phyloP scores from a whole-genome alignment of 257 asterid species.

The Thymus mandschuricus region DNA sequence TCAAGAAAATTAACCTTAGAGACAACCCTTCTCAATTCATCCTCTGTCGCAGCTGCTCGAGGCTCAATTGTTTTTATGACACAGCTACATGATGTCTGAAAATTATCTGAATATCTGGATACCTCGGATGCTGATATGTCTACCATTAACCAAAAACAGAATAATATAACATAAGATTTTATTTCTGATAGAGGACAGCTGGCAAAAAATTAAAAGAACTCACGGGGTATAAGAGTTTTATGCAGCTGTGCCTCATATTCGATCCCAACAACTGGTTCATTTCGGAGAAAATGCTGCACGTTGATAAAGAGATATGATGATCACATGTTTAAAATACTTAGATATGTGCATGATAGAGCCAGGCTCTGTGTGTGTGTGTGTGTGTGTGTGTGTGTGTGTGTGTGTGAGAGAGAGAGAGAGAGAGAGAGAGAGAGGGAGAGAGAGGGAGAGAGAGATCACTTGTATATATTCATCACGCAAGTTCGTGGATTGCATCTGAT shows the following conservation, averaged over 20 bases:
- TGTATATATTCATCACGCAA: slow-evolving; percentile 90
- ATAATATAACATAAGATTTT: slow-evolving; percentile 4
- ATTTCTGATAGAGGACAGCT: slow-evolving; percentile 17
- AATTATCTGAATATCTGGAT: slow-evolving; percentile 74
- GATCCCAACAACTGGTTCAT: slow-evolving; percentile 93
- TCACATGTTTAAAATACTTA: slow-evolving; percentile 25
- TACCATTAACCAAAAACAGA: slow-evolving; percentile 35
- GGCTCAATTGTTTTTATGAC: slow-evolving; percentile 95
- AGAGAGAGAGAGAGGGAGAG: slow-evolving; percentile 5
- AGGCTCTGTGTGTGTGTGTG: not conserved
- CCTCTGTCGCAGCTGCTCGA: slow-evolving; percentile 69
- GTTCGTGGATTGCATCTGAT: slow-evolving; percentile 87
- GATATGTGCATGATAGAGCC: slow-evolving; percentile 1
- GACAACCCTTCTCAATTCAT: slow-evolving; percentile 68
- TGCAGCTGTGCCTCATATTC: slow-evolving; percentile 93
- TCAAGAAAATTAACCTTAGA: slow-evolving; percentile 70
- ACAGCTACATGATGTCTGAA: slow-evolving; percentile 71
- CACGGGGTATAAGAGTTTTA: slow-evolving; percentile 86
- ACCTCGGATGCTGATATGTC: slow-evolving; percentile 84
- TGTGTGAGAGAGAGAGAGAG: not conserved
- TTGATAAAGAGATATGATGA: slow-evolving; percentile 32
- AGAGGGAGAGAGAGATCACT: slow-evolving; percentile 41
- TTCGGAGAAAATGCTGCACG: slow-evolving; percentile 83
- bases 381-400: not conserved
- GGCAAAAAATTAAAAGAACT: slow-evolving; percentile 38